Conservation (phyloP, 495 filamentous ascomycete genomes). For the Monascus purpureus region DNA sequence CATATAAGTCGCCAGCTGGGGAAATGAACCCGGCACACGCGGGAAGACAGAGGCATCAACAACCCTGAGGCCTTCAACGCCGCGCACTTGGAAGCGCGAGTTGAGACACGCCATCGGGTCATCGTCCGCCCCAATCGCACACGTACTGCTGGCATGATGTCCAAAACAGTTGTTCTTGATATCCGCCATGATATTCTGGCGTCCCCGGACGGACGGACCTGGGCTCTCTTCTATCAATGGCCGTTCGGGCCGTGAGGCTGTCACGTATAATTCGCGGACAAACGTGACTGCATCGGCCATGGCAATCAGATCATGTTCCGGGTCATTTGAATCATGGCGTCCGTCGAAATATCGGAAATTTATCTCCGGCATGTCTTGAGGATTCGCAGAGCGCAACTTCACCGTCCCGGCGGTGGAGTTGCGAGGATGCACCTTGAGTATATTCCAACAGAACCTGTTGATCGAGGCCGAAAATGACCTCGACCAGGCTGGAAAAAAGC, state of each 20-base stretch:
- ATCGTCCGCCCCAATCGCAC: slow-evolving; percentile 39
- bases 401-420: slow-evolving; percentile 40
- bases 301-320: slow-evolving; percentile 29
- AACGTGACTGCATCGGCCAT: slow-evolving; percentile 33
- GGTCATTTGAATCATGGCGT: slow-evolving; percentile 17
- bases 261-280: slow-evolving; percentile 23
- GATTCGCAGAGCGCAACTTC: slow-evolving; percentile 31
- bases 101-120: slow-evolving; percentile 47
- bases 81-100: slow-evolving; percentile 40
- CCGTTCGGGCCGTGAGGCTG: slow-evolving; percentile 17
- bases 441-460: no score
- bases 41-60: slow-evolving; percentile 49
- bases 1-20: slow-evolving; percentile 47
- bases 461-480: no score
- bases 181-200: slow-evolving; percentile 29
- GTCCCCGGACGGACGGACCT: slow-evolving; percentile 20
- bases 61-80: slow-evolving; percentile 41
- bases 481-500: no score
- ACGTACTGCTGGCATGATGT: slow-evolving; percentile 45
- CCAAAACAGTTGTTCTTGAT: slow-evolving; percentile 42
- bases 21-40: slow-evolving; percentile 45
- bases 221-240: slow-evolving; percentile 35
- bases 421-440: slow-evolving; percentile 35
- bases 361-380: slow-evolving; percentile 39
- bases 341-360: slow-evolving; percentile 43